Conservation (phyloP, 2,329 filamentous ascomycete species). For the Aureobasidium sp. region DNA sequence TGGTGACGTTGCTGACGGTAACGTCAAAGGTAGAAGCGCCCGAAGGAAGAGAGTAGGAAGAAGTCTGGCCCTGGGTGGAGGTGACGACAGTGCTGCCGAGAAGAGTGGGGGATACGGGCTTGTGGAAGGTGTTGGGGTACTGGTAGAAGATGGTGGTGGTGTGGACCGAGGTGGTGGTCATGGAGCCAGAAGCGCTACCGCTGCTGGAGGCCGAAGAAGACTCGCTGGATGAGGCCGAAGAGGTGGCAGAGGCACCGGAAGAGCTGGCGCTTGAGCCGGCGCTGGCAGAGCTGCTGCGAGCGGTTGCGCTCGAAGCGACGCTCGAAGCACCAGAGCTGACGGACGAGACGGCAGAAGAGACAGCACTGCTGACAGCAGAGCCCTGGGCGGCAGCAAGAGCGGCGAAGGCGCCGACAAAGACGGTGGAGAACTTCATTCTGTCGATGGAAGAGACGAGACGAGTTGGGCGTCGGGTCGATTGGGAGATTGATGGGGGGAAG, state of each 20-base stretch:
- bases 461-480: conserved; percentile 16
- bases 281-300: conserved; percentile 7
- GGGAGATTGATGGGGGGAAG: conserved; percentile 1
- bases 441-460: conserved; percentile 1
- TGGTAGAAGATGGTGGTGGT: conserved; percentile 14
- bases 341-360: neutral
- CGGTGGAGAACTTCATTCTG: conserved; percentile 10
- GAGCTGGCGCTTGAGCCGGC: neutral
- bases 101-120: conserved; percentile 15
- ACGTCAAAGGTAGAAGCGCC: neutral
- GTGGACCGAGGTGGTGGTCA: neutral
- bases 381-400: conserved; percentile 13
- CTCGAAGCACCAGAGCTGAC: conserved; percentile 8
- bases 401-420: conserved; percentile 14
- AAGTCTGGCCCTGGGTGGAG: neutral
- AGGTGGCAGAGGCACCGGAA: neutral
- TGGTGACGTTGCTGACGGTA: conserved; percentile 12
- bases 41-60: conserved; percentile 7
- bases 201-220: neutral
- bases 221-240: neutral
- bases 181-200: neutral
- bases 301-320: conserved; percentile 1
- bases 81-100: conserved; percentile 11
- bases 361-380: conserved; percentile 7
- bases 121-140: conserved; percentile 17